phyloP scores from a whole-genome alignment of 306 rosid species.

The Prunus fruticosa region DNA sequence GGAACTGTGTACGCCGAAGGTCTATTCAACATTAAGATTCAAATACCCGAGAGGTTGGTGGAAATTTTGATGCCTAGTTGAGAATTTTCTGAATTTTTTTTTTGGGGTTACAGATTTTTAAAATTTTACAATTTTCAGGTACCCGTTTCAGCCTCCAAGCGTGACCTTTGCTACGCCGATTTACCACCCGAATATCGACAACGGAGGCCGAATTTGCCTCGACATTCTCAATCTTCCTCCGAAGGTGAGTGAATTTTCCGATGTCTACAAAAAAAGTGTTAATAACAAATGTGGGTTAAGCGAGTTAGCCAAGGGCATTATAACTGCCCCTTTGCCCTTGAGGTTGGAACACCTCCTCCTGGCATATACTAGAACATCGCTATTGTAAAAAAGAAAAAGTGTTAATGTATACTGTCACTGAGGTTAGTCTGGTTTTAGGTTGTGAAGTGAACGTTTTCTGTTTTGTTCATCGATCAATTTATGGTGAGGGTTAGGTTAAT shows the following conservation, averaged over 20 bases:
- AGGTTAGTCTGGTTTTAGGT: background rate
- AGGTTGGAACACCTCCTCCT: too few relatives aligned
- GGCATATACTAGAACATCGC: too few relatives aligned
- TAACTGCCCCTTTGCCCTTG: too few relatives aligned
- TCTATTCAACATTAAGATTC: constrained; percentile 31
- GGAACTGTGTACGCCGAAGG: constrained; percentile 35
- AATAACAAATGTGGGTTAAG: too few relatives aligned
- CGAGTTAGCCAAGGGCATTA: too few relatives aligned
- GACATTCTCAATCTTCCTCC: constrained; percentile 48
- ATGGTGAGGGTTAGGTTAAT: background rate
- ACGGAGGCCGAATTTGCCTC: constrained; percentile 43
- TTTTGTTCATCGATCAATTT: background rate
- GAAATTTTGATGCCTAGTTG: background rate
- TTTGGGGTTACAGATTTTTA: background rate
- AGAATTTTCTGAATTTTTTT: background rate
- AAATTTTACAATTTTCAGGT: constrained; percentile 6
- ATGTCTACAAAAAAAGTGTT: background rate
- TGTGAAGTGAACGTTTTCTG: background rate
- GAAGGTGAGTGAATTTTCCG: constrained; percentile 18
- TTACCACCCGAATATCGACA: constrained; percentile 46
- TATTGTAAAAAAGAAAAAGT: background rate
- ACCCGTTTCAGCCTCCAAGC: constrained; percentile 45
- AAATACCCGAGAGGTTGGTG: constrained; percentile 33
- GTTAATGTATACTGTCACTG: background rate
- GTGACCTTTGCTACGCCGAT: constrained; percentile 41